Percentiles rank a stretch among this genome's conserved stretches.
Evolutionary conservation across 1,139 yeast species (phyloP).

Genomic region (Yamadazyma kanchanaburiensis): DNA sequence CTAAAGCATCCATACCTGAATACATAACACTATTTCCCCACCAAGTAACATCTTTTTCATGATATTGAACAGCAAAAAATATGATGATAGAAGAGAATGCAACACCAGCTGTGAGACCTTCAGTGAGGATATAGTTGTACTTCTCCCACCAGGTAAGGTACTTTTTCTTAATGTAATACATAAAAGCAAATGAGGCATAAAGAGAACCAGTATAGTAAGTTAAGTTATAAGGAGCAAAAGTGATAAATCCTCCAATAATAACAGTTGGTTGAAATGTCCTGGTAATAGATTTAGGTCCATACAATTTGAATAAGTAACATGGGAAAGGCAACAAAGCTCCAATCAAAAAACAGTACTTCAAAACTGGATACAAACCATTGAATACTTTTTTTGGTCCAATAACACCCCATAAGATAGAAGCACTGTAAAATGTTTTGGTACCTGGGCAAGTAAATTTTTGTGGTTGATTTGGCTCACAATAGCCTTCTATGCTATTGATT

Average conservation of each 20-base stretch:
- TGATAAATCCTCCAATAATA: conserved; percentile 34
- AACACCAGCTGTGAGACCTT: conserved; percentile 56
- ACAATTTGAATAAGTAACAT: conserved; percentile 36
- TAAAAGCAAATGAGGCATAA: conserved; percentile 45
- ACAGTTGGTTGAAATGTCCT: conserved; percentile 38
- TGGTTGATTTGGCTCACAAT: conserved; percentile 40
- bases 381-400: conserved; percentile 64
- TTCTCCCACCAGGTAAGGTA: conserved; percentile 59
- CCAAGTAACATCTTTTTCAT: conserved; percentile 42
- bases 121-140: conserved; percentile 57
- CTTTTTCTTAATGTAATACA: conserved; percentile 46
- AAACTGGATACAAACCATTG: conserved; percentile 39
- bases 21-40: conserved; percentile 53
- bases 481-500: conserved; percentile 36
- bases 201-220: conserved; percentile 51
- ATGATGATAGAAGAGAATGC: conserved; percentile 55
- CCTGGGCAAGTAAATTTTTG: conserved; percentile 50
- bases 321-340: conserved; percentile 45
- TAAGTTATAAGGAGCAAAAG: conserved; percentile 55
- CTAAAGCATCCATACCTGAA: conserved; percentile 39
- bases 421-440: conserved; percentile 46
- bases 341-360: conserved; percentile 49
- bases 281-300: conserved; percentile 23
- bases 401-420: conserved; percentile 64
- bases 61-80: conserved; percentile 53